Base-by-base conservation (phyloP, 2,329 filamentous ascomycete species). In the Clarireedia hainanense region DNA sequence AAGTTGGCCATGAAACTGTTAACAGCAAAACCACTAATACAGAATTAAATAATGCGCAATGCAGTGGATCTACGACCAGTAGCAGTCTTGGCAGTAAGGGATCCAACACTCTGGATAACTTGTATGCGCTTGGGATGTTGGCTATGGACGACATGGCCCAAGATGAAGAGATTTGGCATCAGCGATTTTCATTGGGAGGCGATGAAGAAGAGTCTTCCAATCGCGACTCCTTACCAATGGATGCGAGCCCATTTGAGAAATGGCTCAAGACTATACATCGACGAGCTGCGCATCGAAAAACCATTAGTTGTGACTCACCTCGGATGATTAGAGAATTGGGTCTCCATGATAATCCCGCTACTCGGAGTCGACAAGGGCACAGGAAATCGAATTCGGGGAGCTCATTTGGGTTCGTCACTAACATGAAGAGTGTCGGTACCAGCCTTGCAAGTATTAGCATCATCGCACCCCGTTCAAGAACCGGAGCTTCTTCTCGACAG, bases 401-500 rank as follows among this genome's bases (percentile, higher is more conserved):
- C 6, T 95, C 91, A 0, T 83, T 89, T 58, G 86, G 81, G 2
- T 91, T 91, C 66, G 82, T 96, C 40, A 83, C 85, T n/a, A 86
- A 83, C 15, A 80, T 95, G 63, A 90, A 86, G 68, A 94, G 89
- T 60, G 87, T 88, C 52, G 91, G 86, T 57, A 77, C 89, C 58
- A 95, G 90, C 58, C 75, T 91, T 57, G 80, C 84, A 48, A 89
- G 85, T 64, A 78, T 81, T 62, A 95, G 88, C 70, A 76, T 86
- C 70, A 76, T 86, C 57, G 75, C 81, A 47, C 80, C 81, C 34
- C 79, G 80, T 52, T 86, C 85, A 10, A 78, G 78, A 57, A 75
- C 76, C 52, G 76, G 74, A 7, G 68, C 72, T 23, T 76, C 75
- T 52, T 81, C 84, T 62, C 71, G 75, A 43, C 76, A 78, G 53